Evolutionary conservation across 805 yeast genomes (phyloP).

Genomic region (Starmerella vitae): DNA sequence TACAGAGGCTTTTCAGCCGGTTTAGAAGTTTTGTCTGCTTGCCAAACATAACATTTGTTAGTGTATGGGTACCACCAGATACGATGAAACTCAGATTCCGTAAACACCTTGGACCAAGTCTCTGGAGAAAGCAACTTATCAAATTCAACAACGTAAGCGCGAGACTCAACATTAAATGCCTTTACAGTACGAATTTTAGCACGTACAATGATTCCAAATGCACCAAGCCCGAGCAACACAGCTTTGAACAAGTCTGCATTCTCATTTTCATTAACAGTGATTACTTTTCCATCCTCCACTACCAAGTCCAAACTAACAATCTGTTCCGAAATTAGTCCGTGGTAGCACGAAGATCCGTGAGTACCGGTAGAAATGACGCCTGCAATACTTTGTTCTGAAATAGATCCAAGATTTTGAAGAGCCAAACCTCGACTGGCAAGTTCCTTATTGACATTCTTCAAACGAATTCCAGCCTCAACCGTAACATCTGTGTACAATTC

Average conservation of each 20-base stretch:
- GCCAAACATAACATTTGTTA: slow-evolving; percentile 75
- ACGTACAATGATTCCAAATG: slow-evolving; percentile 75
- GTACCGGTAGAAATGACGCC: slow-evolving; percentile 97
- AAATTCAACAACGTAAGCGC: slow-evolving; percentile 69
- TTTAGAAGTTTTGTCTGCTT: slow-evolving; percentile 64
- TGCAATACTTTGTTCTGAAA: slow-evolving; percentile 83
- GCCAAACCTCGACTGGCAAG: slow-evolving; percentile 57
- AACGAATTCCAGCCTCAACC: slow-evolving; percentile 85
- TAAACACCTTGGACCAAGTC: slow-evolving; percentile 68
- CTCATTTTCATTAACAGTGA: slow-evolving; percentile 52
- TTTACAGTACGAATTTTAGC: slow-evolving; percentile 81
- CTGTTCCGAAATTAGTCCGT: slow-evolving; percentile 81
- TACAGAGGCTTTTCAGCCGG: slow-evolving; percentile 49
- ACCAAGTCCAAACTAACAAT: slow-evolving; percentile 64
- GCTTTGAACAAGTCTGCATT: slow-evolving; percentile 62
- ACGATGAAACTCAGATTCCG: slow-evolving; percentile 77
- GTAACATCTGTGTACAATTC: slow-evolving; percentile 62
- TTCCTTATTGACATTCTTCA: slow-evolving; percentile 57
- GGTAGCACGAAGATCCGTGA: slow-evolving; percentile 88
- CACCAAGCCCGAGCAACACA: slow-evolving; percentile 73
- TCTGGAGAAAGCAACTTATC: slow-evolving; percentile 46
- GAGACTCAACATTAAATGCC: slow-evolving; percentile 61
- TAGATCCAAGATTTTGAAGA: slow-evolving; percentile 83
- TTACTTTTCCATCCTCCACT: slow-evolving; percentile 59
- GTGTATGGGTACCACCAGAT: slow-evolving; percentile 98